Evolutionary conservation across 2,329 filamentous ascomycete genomes (phyloP).

Genomic region (Aspergillus calidoustus): DNA sequence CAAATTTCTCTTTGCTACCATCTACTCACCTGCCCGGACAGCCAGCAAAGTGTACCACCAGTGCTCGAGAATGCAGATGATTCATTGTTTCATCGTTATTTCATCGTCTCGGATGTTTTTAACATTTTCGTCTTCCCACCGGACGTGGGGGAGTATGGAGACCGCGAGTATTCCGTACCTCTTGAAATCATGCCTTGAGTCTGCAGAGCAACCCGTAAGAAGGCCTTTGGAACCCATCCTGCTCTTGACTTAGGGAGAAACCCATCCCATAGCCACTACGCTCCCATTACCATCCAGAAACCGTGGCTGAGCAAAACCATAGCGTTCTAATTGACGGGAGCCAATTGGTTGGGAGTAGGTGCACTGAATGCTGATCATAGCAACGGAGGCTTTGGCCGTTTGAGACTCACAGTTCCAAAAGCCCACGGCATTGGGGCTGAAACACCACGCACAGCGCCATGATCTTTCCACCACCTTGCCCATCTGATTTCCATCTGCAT

Average conservation of each 20-base stretch:
- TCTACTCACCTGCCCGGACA: neutral
- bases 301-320: conserved; percentile 11
- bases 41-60: neutral
- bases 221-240: neutral
- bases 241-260: conserved; percentile 9
- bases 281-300: neutral
- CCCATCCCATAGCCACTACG: conserved; percentile 2
- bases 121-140: neutral
- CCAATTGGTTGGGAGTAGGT: neutral
- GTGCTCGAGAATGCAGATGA: neutral
- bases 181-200: neutral
- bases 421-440: neutral
- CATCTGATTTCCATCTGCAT: neutral
- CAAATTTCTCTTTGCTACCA: conserved; percentile 4
- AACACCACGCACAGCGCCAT: conserved; percentile 4
- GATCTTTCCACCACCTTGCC: neutral
- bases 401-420: neutral
- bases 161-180: neutral
- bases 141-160: neutral
- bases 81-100: neutral
- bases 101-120: neutral
- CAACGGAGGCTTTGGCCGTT: neutral
- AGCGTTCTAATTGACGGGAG: neutral
- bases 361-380: neutral
- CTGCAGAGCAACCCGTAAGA: neutral